Evolutionary conservation across 371 early-diverging fungal species (phyloP).

Genomic region (Blakeslea trispora): DNA sequence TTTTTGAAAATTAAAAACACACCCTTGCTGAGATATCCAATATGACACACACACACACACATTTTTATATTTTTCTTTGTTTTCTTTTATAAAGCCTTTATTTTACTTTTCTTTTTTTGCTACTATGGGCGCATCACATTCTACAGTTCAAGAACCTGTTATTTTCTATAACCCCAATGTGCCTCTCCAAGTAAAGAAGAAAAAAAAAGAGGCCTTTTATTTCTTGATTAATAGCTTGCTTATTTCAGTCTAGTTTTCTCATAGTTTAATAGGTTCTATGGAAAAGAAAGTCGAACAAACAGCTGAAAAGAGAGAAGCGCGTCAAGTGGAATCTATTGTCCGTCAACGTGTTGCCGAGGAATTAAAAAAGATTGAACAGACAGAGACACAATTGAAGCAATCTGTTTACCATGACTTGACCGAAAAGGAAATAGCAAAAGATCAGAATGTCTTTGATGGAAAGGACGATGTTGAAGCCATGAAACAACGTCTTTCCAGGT

Average conservation of each 20-base stretch:
- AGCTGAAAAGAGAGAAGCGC: slow-evolving; percentile 13
- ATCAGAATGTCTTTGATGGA: background rate
- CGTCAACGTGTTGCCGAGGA: slow-evolving; percentile 26
- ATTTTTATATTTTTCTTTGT: background rate
- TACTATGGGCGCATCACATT: slow-evolving; percentile 26
- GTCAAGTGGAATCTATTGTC: slow-evolving; percentile 28
- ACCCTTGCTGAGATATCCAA: too few species aligned
- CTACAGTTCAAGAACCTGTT: slow-evolving; percentile 26
- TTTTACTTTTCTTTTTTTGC: slow-evolving; percentile 3
- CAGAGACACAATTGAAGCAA: slow-evolving; percentile 14
- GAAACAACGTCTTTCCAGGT: slow-evolving; percentile 23
- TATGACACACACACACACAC: too few species aligned
- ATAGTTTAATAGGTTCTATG: slow-evolving; percentile 17
- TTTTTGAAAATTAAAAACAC: slow-evolving; percentile 5
- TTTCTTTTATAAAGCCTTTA: background rate
- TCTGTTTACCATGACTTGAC: slow-evolving; percentile 16
- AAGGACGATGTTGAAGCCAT: slow-evolving; percentile 18
- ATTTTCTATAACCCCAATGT: slow-evolving; percentile 32
- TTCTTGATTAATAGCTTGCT: background rate
- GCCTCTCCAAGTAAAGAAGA: slow-evolving; percentile 24
- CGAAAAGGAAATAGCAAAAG: background rate
- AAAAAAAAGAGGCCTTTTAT: background rate
- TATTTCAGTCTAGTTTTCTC: slow-evolving; percentile 20
- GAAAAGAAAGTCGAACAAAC: slow-evolving; percentile 30
- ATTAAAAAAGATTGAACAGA: slow-evolving; percentile 24